A percentile compares a stretch with the other conserved stretches of the same genome.
Conservation (phyloP, 768 basidiomycete species). For the Russula olivacea region DNA sequence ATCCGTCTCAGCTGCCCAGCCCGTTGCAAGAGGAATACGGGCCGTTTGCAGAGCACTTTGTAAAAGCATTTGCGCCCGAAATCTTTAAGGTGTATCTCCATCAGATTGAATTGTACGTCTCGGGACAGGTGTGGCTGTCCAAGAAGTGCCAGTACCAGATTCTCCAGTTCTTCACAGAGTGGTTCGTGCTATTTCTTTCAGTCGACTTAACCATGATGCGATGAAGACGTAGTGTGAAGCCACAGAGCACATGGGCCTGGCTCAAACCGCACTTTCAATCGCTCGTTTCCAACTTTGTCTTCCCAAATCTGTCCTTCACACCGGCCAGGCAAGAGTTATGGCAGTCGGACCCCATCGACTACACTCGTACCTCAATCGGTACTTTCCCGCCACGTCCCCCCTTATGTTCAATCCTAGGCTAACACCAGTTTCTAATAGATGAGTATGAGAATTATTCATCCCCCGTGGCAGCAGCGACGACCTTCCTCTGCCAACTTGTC, state of each 20-base stretch:
- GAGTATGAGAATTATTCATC: conserved; percentile 76
- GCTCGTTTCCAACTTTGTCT: conserved; percentile 75
- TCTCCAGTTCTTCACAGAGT: conserved; percentile 82
- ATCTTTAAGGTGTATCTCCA: conserved; percentile 76
- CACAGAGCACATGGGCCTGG: conserved; percentile 83
- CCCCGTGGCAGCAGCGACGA: conserved; percentile 71
- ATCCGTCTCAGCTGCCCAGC: conserved; percentile 78
- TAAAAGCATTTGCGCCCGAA: conserved; percentile 74
- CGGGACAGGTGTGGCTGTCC: conserved; percentile 69
- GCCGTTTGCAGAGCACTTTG: conserved; percentile 71
- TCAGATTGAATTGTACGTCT: conserved; percentile 66
- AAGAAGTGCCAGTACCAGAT: conserved; percentile 82
- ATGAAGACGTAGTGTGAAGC: conserved; percentile 61
- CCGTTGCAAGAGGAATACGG: conserved; percentile 64
- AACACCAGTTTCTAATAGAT: conserved; percentile 42
- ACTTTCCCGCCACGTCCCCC: background rate
- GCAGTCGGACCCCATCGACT: conserved; percentile 80
- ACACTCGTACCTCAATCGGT: conserved; percentile 72
- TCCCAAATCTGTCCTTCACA: conserved; percentile 82
- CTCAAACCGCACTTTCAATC: conserved; percentile 80
- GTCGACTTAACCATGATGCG: conserved; percentile 1
- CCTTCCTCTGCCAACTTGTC: conserved; percentile 73
- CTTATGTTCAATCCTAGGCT: conserved; percentile 7
- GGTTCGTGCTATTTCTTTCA: conserved; percentile 42
- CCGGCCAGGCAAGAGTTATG: conserved; percentile 60